Evolutionary conservation across 345 rosid species (phyloP).

Genomic region (Pistacia atlantica): DNA sequence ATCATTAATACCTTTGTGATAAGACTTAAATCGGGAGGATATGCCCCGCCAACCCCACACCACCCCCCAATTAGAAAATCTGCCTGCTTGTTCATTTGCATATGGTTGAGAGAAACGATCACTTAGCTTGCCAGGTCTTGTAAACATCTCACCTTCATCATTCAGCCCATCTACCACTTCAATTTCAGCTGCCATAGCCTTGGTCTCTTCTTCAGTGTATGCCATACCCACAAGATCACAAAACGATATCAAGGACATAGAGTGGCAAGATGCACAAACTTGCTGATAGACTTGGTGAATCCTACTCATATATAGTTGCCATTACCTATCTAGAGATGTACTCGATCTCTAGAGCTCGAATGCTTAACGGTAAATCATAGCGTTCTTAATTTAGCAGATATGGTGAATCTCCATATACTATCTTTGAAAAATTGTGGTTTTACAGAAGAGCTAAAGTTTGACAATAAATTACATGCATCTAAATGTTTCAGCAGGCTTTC

Average conservation of each 20-base stretch:
- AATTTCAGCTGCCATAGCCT: constrained; percentile 99
- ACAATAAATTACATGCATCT: no score
- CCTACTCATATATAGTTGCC: constrained; percentile 45
- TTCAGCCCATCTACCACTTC: constrained; percentile 99
- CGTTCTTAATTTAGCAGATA: no score
- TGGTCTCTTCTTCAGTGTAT: constrained; percentile 94
- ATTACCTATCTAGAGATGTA: not conserved
- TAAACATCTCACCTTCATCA: constrained; percentile 99
- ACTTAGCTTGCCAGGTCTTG: constrained; percentile 97
- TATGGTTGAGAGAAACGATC: constrained; percentile 96
- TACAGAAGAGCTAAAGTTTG: no score
- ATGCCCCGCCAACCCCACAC: constrained; percentile 99
- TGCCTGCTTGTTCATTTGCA: constrained; percentile 90
- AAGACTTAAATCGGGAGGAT: constrained; percentile 99
- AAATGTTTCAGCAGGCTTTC: no score
- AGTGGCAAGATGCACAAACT: constrained; percentile 99
- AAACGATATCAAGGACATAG: constrained; percentile 84
- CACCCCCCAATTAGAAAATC: constrained; percentile 99
- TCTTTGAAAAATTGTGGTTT: no score
- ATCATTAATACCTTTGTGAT: constrained; percentile 76
- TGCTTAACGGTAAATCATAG: no score
- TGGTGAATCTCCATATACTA: no score
- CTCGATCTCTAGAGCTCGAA: no score
- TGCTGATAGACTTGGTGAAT: constrained; percentile 96
- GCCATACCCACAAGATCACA: no score